These are phyloP conservation scores for Martensiomyces pterosporus DNA, from an alignment of 192 early-diverging fungal species.

Conservation along the genomic window DNA sequence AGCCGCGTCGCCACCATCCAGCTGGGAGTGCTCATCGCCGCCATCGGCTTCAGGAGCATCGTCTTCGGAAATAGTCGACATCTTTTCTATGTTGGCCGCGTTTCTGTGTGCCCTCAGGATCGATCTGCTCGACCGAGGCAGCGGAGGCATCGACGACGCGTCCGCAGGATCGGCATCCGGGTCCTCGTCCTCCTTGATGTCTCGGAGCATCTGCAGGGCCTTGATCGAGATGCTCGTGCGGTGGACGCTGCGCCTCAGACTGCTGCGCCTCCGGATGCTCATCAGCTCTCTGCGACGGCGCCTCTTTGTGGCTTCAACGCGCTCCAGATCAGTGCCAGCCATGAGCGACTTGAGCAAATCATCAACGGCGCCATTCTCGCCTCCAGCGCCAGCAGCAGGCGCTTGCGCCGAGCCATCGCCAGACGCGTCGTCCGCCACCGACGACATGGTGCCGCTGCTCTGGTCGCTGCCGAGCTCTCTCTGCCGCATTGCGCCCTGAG, in stretches of 20 bases:
- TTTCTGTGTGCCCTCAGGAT: conserved; percentile 2
- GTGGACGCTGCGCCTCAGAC: conserved; percentile 49
- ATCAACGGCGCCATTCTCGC: conserved; percentile 75
- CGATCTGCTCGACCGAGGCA: conserved; percentile 11
- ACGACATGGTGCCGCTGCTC: too few relatives aligned
- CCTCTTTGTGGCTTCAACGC: conserved; percentile 44
- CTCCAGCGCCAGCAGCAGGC: conserved; percentile 17
- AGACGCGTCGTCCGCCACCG: neutral
- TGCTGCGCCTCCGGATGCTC: conserved; percentile 49
- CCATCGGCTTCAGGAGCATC: too few relatives aligned
- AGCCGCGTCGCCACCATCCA: conserved; percentile 13
- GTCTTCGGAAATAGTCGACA: conserved; percentile 42
- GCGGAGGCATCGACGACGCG: conserved; percentile 10
- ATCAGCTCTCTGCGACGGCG: conserved; percentile 46
- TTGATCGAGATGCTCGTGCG: conserved; percentile 52
- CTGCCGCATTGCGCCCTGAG: conserved; percentile 28
- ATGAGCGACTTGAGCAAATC: conserved; percentile 69
- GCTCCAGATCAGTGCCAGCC: conserved; percentile 64
- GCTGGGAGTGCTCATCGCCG: neutral
- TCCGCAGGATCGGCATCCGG: neutral
- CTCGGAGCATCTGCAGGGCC: conserved; percentile 51
- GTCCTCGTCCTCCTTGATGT: conserved; percentile 49
- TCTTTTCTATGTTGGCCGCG: too few relatives aligned
- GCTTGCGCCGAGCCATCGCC: neutral
- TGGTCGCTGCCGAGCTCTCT: conserved; percentile 14